Conservation (phyloP, 78 protist species). For the Dictyostelium purpureum region DNA sequence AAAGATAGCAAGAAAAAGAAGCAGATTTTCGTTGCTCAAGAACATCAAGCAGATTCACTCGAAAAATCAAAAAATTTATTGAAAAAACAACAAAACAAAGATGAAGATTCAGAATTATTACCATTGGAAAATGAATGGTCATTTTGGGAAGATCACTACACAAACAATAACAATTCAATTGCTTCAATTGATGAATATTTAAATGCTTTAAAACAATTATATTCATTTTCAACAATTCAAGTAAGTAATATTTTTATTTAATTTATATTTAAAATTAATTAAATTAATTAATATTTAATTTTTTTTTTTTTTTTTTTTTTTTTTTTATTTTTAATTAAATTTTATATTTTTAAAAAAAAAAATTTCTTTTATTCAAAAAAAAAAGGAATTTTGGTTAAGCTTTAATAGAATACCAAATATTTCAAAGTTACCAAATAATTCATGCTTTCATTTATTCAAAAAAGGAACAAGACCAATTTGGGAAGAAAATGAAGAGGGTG, state of each 20-base stretch:
- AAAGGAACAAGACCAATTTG: constrained; percentile 61
- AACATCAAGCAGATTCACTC: not conserved
- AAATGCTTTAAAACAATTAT: constrained; percentile 3
- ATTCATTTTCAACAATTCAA: constrained; percentile 48
- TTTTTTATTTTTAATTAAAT: too few relatives aligned
- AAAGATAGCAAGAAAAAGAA: not conserved
- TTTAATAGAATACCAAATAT: constrained; percentile 46
- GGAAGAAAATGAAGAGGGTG: constrained; percentile 72
- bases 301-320: not conserved
- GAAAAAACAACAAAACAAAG: not conserved
- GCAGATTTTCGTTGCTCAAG: not conserved
- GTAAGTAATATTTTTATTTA: not conserved
- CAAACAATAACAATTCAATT: constrained; percentile 13
- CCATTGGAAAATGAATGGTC: constrained; percentile 63
- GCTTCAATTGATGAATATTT: constrained; percentile 42
- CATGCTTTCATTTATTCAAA: constrained; percentile 68
- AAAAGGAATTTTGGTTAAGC: constrained; percentile 36
- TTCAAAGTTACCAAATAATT: constrained; percentile 49
- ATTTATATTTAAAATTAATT: not conserved
- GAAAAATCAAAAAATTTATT: not conserved
- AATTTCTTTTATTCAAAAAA: too few relatives aligned
- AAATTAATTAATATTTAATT: not conserved
- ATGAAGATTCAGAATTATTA: not conserved
- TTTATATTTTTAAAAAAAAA: not conserved
- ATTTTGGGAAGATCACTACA: constrained; percentile 74